Evolutionary conservation across 805 yeast species (phyloP).

Genomic region (Zygotorulaspora florentina): DNA sequence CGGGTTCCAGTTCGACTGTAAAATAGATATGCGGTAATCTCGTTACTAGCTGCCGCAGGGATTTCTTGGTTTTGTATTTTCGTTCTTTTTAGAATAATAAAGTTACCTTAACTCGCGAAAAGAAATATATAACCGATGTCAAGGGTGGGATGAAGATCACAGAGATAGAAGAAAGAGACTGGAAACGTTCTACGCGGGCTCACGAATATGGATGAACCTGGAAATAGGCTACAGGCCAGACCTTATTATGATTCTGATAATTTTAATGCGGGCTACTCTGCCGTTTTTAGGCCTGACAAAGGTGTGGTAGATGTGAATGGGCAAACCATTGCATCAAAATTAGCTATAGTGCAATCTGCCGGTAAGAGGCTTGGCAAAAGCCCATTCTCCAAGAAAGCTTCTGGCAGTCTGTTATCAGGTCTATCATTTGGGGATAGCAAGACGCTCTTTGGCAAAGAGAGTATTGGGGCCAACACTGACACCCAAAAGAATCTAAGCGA

Average conservation of each 20-base stretch:
- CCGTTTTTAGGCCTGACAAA: slow-evolving; percentile 54
- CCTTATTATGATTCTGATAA: slow-evolving; percentile 70
- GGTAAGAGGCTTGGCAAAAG: slow-evolving; percentile 8
- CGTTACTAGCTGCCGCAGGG: too few species aligned
- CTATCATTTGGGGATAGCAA: slow-evolving; percentile 8
- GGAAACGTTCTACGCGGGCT: background rate
- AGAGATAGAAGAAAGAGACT: background rate
- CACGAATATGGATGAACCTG: slow-evolving; percentile 11
- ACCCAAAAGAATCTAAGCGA: slow-evolving; percentile 37
- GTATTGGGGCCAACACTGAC: slow-evolving; percentile 20
- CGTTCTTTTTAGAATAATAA: too few species aligned
- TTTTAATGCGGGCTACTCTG: slow-evolving; percentile 61
- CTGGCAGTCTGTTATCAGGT: slow-evolving; percentile 10
- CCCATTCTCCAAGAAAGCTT: background rate
- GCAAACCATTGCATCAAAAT: slow-evolving; percentile 37
- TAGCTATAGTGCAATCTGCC: slow-evolving; percentile 32
- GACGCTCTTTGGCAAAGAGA: slow-evolving; percentile 15
- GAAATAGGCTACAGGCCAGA: slow-evolving; percentile 38
- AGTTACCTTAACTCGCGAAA: too few species aligned
- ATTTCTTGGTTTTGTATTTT: too few species aligned
- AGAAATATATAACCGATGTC: background rate
- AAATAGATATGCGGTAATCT: too few species aligned
- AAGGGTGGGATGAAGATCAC: background rate
- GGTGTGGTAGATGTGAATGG: slow-evolving; percentile 54
- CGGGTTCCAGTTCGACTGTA: too few species aligned